Conservation (phyloP, 441 rosid species). For the Euphorbia schlechtendalii region DNA sequence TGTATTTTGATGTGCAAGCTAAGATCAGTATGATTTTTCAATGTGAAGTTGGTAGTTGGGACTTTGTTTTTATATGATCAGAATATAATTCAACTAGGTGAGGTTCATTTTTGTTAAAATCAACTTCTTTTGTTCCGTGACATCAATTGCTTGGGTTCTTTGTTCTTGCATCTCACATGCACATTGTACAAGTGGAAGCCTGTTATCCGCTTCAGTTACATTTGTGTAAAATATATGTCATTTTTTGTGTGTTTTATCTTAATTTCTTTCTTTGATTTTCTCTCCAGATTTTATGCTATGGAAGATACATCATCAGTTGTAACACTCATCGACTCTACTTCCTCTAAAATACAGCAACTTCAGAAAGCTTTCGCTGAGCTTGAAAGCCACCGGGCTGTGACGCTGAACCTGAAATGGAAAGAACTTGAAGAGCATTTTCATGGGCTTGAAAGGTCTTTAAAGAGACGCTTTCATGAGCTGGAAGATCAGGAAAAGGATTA, state of each 20-base stretch:
- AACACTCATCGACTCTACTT: slow-evolving; percentile 71
- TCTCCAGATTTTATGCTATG: slow-evolving; percentile 42
- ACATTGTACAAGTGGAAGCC: background rate
- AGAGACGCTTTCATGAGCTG: slow-evolving; percentile 91
- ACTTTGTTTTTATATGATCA: too few species aligned
- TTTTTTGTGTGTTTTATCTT: background rate
- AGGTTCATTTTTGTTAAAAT: too few species aligned
- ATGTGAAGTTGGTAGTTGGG: background rate
- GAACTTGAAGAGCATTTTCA: slow-evolving; percentile 95
- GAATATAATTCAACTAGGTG: too few species aligned
- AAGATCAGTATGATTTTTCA: too few species aligned
- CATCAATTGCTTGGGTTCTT: background rate
- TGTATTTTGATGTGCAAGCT: background rate
- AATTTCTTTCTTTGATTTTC: background rate
- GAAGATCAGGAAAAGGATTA: slow-evolving; percentile 88
- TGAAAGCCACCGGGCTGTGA: slow-evolving; percentile 78
- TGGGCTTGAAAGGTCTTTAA: slow-evolving; percentile 94
- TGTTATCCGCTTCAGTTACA: background rate
- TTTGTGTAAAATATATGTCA: background rate
- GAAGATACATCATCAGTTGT: slow-evolving; percentile 69
- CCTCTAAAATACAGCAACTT: slow-evolving; percentile 90
- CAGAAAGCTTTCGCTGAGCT: slow-evolving; percentile 98
- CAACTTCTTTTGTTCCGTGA: background rate
- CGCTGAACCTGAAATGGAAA: slow-evolving; percentile 91
- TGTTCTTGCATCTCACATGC: background rate